Base-by-base conservation (phyloP, 2,329 filamentous ascomycete species). In the Peltaster fructicola region DNA sequence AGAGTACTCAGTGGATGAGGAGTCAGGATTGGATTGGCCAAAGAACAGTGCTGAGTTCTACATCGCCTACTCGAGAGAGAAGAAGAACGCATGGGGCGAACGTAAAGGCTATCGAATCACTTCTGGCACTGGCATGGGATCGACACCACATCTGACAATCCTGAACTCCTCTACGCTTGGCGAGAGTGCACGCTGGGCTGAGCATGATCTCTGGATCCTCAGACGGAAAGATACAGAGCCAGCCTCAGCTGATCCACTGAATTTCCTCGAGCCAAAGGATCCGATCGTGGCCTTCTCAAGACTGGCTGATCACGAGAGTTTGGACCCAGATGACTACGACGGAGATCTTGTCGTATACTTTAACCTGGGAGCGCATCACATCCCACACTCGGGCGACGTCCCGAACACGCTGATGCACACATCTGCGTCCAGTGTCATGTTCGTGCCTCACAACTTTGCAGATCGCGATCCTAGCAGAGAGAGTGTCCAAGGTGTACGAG, bases 171-270 rank as follows among this genome's bases (percentile, higher is more conserved):
- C 50, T 7, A 56, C 54, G 8, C 40, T 61, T 1, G 48, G 42
- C 7, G 56, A 60, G 17, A 50, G 59, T 1, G 59, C 53, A 0
- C 44, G 50, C 13, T 69, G 57, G 51, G 57, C 62, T 3, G 53
- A 52, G 10, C 50, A 63, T 32, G 57, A 69, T 37, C 34, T 71
- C 4, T 61, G 56, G 37, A 49, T 65, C 10, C 53, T 61, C 2
- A 47, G 50, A 29, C 59, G 54, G 5, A 60, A 68, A 27, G 63
- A 69, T 34, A 59, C 53, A 0, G 65, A 69, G 40, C 59, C 59
- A 1, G 46, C 47, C 3, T 45, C 47, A 17, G 53, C 57, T 0
- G 52, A 63, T 17, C 44, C 57, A 1, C 49, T 53, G 29, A 64
- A 65, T 34, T 52, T 44, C 23, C 52, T 57, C 33, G 50, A 58